Conservation (phyloP, 1,284 basidiomycete genomes). For the Ganoderma resinaceum region DNA sequence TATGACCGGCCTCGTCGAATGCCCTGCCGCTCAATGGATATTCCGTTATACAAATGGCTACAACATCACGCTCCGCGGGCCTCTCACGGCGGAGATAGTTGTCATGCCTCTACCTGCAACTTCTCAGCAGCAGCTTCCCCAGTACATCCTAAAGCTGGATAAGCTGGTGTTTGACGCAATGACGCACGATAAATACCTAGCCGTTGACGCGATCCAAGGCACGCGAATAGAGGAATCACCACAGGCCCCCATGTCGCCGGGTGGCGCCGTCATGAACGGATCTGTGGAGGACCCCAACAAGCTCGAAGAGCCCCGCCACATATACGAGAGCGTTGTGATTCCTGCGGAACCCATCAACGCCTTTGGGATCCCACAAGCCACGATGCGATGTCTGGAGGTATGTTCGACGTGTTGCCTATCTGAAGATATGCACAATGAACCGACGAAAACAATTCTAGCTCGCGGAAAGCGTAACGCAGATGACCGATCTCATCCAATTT, state of each 20-base stretch:
- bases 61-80: constrained; percentile 73
- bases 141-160: constrained; percentile 62
- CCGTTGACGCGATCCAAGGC: constrained; percentile 64
- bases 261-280: constrained; percentile 43
- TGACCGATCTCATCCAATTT: constrained; percentile 76
- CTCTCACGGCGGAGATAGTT: constrained; percentile 67
- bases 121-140: not conserved
- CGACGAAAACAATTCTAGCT: constrained; percentile 48
- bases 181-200: constrained; percentile 71
- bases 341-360: constrained; percentile 83
- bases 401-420: not conserved
- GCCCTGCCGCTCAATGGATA: constrained; percentile 74
- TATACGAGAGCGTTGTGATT: constrained; percentile 65
- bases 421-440: not conserved
- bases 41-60: constrained; percentile 80
- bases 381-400: constrained; percentile 86
- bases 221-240: constrained; percentile 49
- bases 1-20: constrained; percentile 68
- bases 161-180: constrained; percentile 74
- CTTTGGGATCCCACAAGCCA: constrained; percentile 84
- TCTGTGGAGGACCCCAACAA: constrained; percentile 44
- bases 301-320: constrained; percentile 66
- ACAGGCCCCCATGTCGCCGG: constrained; percentile 46
- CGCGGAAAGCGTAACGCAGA: constrained; percentile 77
- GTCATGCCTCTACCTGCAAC: constrained; percentile 37